Percentiles rank a stretch among this genome's conserved stretches.
Conservation (phyloP, 2,329 filamentous ascomycete genomes). For the Hypocrella siamensis region DNA sequence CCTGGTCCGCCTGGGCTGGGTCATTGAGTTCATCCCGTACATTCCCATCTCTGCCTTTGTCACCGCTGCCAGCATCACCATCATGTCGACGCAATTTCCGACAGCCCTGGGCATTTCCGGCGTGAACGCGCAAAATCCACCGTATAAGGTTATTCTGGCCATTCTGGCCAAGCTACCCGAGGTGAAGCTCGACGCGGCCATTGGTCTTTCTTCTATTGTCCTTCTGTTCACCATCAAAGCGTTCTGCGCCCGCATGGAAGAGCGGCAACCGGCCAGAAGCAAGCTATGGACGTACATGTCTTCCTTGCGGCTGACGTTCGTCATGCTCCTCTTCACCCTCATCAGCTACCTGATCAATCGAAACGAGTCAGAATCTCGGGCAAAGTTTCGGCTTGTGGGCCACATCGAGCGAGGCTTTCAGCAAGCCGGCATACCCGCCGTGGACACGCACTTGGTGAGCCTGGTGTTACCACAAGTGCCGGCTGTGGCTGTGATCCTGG, state of each 20-base stretch:
- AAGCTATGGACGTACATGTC: too few species aligned
- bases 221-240: constrained; percentile 50
- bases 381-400: too few species aligned
- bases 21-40: constrained; percentile 35
- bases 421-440: too few species aligned
- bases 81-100: constrained; percentile 31
- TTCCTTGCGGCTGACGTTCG: too few species aligned
- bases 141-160: constrained; percentile 29
- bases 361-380: too few species aligned
- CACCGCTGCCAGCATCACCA: constrained; percentile 33
- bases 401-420: too few species aligned
- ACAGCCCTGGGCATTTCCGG: constrained; percentile 24
- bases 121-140: constrained; percentile 27
- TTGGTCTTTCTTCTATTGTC: constrained; percentile 52
- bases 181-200: constrained; percentile 49
- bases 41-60: constrained; percentile 34
- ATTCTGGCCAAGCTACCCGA: constrained; percentile 22
- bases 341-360: too few species aligned
- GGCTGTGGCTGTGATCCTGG: too few species aligned
- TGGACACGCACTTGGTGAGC: too few species aligned
- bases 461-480: too few species aligned
- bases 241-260: constrained; percentile 43
- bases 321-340: too few species aligned
- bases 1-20: too few species aligned
- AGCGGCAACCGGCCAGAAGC: constrained; percentile 40